A percentile compares a stretch with the other conserved stretches of the same genome.
phyloP scores from a whole-genome alignment of 164 flowering plant genomes.

The Chimonanthus praecox region DNA sequence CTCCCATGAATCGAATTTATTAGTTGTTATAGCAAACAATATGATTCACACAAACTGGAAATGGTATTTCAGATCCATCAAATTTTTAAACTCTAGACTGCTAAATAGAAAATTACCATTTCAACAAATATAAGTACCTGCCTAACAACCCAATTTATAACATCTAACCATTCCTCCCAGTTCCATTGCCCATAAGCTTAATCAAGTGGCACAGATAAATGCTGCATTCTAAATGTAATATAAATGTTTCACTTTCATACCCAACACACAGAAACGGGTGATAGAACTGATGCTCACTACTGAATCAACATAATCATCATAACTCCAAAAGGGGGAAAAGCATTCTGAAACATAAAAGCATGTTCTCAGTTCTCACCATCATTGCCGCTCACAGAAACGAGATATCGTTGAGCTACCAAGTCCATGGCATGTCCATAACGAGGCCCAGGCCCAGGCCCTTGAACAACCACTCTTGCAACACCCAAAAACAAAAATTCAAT shows the following conservation, averaged over 20 bases:
- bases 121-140: not conserved
- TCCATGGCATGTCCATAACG: slow-evolving; percentile 22
- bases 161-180: not conserved
- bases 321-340: not conserved
- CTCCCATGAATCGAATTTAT: no score
- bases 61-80: not conserved
- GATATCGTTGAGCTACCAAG: slow-evolving; percentile 18
- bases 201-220: not conserved
- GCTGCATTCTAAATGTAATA: not conserved
- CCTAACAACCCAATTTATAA: not conserved
- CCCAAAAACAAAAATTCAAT: not conserved
- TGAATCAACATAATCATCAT: not conserved
- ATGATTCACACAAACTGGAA: no score
- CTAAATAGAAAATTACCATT: not conserved
- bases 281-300: not conserved
- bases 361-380: slow-evolving; percentile 13
- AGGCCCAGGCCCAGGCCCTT: slow-evolving; percentile 20
- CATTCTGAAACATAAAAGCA: not conserved
- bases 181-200: not conserved
- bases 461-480: slow-evolving; percentile 17
- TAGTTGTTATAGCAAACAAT: no score
- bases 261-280: not conserved
- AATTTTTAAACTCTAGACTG: not conserved
- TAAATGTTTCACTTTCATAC: not conserved
- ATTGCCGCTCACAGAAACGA: slow-evolving; percentile 16